A percentile compares a stretch with the other conserved stretches of the same genome.
Conservation (phyloP, 129 eudicot species). For the Lactuca saligna region DNA sequence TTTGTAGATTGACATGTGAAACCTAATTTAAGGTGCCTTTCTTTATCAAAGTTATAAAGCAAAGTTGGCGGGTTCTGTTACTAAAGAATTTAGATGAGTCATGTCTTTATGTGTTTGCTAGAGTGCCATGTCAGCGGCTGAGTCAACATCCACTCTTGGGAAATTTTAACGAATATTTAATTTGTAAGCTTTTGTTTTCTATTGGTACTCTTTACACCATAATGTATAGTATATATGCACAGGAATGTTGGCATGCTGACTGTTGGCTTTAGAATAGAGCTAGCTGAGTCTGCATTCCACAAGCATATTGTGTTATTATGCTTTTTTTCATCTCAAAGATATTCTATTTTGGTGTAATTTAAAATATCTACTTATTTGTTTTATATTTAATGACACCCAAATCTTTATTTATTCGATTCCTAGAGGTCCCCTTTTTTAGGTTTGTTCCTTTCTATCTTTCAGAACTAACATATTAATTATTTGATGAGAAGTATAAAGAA, state of each 20-base stretch:
- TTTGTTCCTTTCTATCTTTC: constrained; percentile 20
- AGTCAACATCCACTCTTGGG: constrained; percentile 38
- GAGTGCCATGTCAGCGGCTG: constrained; percentile 48
- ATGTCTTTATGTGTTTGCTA: constrained; percentile 23
- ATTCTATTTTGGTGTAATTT: too few relatives aligned
- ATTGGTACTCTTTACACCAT: constrained; percentile 31
- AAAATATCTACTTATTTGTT: not conserved
- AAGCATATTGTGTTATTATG: constrained; percentile 39
- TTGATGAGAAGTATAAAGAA: constrained; percentile 9
- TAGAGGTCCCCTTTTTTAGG: constrained; percentile 10
- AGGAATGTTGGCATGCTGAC: constrained; percentile 28
- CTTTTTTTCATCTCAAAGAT: too few relatives aligned
- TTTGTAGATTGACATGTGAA: constrained; percentile 10
- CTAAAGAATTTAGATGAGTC: constrained; percentile 27
- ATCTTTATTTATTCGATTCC: constrained; percentile 10
- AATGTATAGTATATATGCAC: constrained; percentile 37
- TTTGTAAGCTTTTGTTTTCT: constrained; percentile 37
- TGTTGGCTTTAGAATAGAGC: constrained; percentile 35
- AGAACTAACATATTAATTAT: constrained; percentile 4
- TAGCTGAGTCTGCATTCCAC: constrained; percentile 71
- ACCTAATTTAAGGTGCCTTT: constrained; percentile 25
- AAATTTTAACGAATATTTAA: constrained; percentile 33
- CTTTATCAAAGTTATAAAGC: constrained; percentile 37
- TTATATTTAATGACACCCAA: constrained; percentile 14
- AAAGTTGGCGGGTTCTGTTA: constrained; percentile 37